Evolutionary conservation across 257 asterid genomes (phyloP).

Genomic region (Salvia hispanica): DNA sequence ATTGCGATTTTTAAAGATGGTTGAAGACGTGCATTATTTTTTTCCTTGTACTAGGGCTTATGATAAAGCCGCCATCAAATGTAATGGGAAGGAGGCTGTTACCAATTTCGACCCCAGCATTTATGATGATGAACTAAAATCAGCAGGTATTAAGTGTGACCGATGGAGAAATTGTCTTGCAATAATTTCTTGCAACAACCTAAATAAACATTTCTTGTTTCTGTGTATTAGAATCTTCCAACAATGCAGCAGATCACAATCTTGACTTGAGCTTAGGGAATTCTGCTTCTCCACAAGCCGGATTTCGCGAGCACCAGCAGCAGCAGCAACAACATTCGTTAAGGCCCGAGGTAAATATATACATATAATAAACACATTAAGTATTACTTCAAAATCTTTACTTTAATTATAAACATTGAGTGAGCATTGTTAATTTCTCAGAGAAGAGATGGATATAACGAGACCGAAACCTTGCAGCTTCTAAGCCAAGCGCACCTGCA

Average conservation of each 20-base stretch:
- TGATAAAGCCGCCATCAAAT: conserved; percentile 96
- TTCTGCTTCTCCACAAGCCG: conserved; percentile 45
- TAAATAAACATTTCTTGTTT: background rate
- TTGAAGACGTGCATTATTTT: conserved; percentile 3
- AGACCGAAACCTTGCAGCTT: conserved; percentile 65
- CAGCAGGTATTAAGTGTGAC: conserved; percentile 47
- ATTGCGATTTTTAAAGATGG: background rate
- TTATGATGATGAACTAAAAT: conserved; percentile 78
- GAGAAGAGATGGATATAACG: conserved; percentile 47
- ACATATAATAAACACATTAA: too few species aligned
- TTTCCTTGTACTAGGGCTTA: conserved; percentile 61
- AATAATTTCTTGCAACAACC: background rate
- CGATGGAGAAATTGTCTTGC: background rate
- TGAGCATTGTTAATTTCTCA: conserved; percentile 11
- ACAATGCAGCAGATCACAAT: conserved; percentile 55
- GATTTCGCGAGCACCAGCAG: conserved; percentile 37
- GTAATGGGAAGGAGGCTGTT: conserved; percentile 95
- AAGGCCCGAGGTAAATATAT: conserved; percentile 48
- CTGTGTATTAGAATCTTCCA: conserved; percentile 47
- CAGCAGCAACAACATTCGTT: conserved; percentile 51
- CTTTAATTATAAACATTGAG: too few species aligned
- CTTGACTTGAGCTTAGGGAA: conserved; percentile 85
- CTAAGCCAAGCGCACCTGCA: conserved; percentile 63
- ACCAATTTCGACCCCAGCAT: conserved; percentile 91
- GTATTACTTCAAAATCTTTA: too few species aligned